A percentile compares a stretch with the other conserved stretches of the same genome.
Evolutionary conservation across 371 early-diverging fungal genomes (phyloP).

Genomic region (Phascolomyces articulosus): DNA sequence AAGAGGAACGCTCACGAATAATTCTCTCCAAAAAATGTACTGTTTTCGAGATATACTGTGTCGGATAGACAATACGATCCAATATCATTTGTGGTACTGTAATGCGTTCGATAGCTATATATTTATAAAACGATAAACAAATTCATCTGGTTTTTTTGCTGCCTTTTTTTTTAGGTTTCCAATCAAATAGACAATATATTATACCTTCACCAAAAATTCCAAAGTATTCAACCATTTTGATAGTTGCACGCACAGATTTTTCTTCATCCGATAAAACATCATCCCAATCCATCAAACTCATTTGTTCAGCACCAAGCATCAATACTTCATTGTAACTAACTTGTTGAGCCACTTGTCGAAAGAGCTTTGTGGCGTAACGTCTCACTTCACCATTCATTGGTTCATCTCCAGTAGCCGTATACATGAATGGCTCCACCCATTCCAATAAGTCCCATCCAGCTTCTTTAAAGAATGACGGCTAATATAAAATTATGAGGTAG

Average conservation of each 20-base stretch:
- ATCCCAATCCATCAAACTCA: slow-evolving; percentile 14
- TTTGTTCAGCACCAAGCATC: slow-evolving; percentile 13
- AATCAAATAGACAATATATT: no score
- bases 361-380: background rate
- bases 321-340: slow-evolving; percentile 8
- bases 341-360: slow-evolving; percentile 2
- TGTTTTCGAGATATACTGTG: background rate
- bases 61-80: slow-evolving; percentile 8
- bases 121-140: no score
- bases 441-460: slow-evolving; percentile 12
- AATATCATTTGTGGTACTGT: background rate
- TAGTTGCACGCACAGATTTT: background rate
- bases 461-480: background rate
- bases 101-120: background rate
- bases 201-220: slow-evolving; percentile 15
- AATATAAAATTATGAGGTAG: background rate
- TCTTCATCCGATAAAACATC: slow-evolving; percentile 5
- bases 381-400: slow-evolving; percentile 4
- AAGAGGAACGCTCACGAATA: slow-evolving; percentile 5
- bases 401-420: slow-evolving; percentile 9
- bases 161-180: no score
- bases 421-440: slow-evolving; percentile 11
- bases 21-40: slow-evolving; percentile 9
- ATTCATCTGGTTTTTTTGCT: no score
- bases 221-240: slow-evolving; percentile 10